Evolutionary conservation across 139 green algal species (phyloP).

Genomic region (Chlorella sorokiniana): DNA sequence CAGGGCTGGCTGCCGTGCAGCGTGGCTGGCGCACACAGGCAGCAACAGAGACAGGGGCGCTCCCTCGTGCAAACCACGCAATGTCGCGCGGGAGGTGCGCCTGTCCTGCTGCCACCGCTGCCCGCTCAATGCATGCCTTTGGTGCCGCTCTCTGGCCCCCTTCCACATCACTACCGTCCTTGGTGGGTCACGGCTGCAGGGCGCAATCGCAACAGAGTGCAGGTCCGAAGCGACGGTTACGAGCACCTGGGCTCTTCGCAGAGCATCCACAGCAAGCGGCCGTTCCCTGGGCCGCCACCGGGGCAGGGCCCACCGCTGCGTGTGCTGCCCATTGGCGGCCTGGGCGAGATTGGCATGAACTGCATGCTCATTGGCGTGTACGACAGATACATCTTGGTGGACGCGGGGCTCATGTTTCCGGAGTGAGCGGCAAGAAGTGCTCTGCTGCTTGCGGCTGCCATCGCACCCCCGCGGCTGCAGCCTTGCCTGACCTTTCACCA

Average conservation of each 20-base stretch:
- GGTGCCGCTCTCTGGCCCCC: neutral
- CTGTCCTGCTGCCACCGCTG: constrained; percentile 1
- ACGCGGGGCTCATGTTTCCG: constrained; percentile 99
- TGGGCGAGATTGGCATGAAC: constrained; percentile 99
- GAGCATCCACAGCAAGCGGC: constrained; percentile 17
- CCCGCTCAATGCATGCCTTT: neutral
- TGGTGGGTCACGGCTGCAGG: constrained; percentile 25
- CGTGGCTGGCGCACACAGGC: neutral
- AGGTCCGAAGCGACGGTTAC: constrained; percentile 56
- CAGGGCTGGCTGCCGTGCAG: neutral
- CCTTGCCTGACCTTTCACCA: neutral
- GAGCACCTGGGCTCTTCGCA: constrained; percentile 80
- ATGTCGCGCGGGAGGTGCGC: constrained; percentile 15
- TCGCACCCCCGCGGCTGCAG: neutral
- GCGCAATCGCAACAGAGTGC: neutral
- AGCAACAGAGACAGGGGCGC: neutral
- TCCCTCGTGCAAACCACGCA: neutral
- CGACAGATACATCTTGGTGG: constrained; percentile 98
- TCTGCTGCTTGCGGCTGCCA: neutral
- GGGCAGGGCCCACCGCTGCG: constrained; percentile 82
- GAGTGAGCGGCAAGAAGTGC: constrained; percentile 68
- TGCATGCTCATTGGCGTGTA: constrained; percentile 96
- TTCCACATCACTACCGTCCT: neutral
- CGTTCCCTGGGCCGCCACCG: constrained; percentile 70
- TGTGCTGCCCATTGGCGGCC: constrained; percentile 94